Evolutionary conservation across 768 basidiomycete genomes (phyloP), one percentile per base, ranked within the genome.

Genomic region (Candolleomyces eurysporus): DNA sequence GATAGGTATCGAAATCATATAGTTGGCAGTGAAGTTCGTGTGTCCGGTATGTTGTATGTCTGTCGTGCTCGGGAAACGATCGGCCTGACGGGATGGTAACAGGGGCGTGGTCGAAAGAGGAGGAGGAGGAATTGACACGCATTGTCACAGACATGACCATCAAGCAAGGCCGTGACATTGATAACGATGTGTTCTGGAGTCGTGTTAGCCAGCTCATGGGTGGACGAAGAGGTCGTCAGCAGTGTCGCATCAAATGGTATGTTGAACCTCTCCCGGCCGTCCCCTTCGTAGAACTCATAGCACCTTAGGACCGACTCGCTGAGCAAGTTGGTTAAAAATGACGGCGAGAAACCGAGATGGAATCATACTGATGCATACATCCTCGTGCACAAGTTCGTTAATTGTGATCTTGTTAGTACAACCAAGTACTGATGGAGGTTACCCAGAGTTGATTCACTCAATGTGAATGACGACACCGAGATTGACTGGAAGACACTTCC

Each of bases 231-330:
- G 86, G 87, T 40, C 80, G 92, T 64, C 90, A 92, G 67, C 92
- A 94, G 71, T 94, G 92, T 76, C 82, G 92, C 52, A 90, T 90
- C 48, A 94, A 94, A 82, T 94, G 92, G 91, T 91, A 61, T 58
- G 73, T 46, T 10, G 31, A 45, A 56, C 16, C 39, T 30, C 4
- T 4, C 59, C 13, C n/a, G 42, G 55, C 30, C 17, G 14, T 31
- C 43, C 14, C 51, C 16, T n/a, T 61, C 45, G 21, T 54, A 10
- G 61, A 42, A 52, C 46, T 21, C n/a, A 14, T 4, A 3, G 50
- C 59, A 21, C 32, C 48, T 1, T 62, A 92, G 90, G 92, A 90
- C 88, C 32, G 91, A 93, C 74, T 82, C 85, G 0, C 73, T 94
- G 48, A 88, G 84, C 62, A 86, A 88, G 68, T 84, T 81, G 21